Conservation (phyloP, 495 filamentous ascomycete species). For the Parathielavia appendiculata region DNA sequence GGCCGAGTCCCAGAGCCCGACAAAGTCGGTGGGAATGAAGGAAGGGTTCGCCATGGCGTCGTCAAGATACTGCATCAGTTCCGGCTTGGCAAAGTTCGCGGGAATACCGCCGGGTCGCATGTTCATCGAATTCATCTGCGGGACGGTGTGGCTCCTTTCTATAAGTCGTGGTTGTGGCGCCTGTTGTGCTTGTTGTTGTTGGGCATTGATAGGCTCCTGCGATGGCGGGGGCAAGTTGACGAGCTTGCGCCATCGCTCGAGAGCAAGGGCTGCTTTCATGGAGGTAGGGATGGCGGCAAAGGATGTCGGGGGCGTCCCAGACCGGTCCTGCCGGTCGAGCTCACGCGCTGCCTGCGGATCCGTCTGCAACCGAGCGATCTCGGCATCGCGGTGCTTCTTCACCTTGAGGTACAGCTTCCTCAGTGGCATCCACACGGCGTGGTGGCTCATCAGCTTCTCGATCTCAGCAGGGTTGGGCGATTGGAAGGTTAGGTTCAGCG, state of each 20-base stretch:
- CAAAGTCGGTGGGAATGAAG: constrained; percentile 28
- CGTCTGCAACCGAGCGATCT: constrained; percentile 39
- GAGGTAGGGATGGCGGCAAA: constrained; percentile 38
- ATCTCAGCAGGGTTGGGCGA: constrained; percentile 50
- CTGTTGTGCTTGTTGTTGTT: constrained; percentile 6
- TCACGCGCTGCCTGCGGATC: constrained; percentile 39
- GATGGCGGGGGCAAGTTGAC: constrained; percentile 35
- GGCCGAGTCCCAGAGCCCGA: constrained; percentile 12
- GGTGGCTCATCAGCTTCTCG: constrained; percentile 44
- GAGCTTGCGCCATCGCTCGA: constrained; percentile 43
- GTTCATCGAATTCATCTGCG: not conserved
- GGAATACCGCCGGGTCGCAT: not conserved
- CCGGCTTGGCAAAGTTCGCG: constrained; percentile 10
- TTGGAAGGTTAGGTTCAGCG: constrained; percentile 58
- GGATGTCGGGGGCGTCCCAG: constrained; percentile 30
- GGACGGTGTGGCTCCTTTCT: not conserved
- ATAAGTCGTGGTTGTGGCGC: not conserved
- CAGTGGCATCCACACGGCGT: constrained; percentile 70
- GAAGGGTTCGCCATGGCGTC: constrained; percentile 32
- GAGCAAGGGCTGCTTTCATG: constrained; percentile 33
- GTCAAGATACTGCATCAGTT: constrained; percentile 32
- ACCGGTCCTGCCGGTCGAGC: constrained; percentile 39
- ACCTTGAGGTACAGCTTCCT: constrained; percentile 68
- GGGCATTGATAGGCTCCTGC: constrained; percentile 8
- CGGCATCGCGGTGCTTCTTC: constrained; percentile 46